Base-by-base conservation (phyloP, 2,329 filamentous ascomycete species). In the Nemania sp. region DNA sequence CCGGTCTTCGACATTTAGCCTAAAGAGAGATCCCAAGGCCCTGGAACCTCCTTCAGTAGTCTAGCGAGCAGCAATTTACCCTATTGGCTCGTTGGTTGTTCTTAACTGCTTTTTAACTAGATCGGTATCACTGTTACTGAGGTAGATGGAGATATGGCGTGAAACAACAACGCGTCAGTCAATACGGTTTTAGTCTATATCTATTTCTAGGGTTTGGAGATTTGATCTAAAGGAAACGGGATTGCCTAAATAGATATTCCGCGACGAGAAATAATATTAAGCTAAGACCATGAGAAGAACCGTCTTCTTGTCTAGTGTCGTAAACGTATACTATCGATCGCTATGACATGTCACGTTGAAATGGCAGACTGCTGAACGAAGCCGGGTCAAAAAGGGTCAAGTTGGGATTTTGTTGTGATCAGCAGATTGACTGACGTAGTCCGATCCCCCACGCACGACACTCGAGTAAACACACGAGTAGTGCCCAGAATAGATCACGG, bases 1-100 rank as follows among this genome's bases (percentile, higher is more conserved):
- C 24, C 22, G 67, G 67, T 55, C 54, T 35, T 43, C 10, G n/a
- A 52, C 51, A 63, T 69, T 69, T n/a, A 64, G 58, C 67, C 59
- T 66, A 66, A 69, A 66, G 41, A 60, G 51, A 20, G 10, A 56
- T 29, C 32, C 65, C 65, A 68, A 29, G 53, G 38, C 13, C 54
- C 57, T 59, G 65, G 65, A 32, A 41, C 54, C 20, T 45, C 26
- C 20, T 6, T 24, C 2, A 45, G 8, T 32, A 22, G n/a, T 26
- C 15, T 27, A 13, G 2, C 3, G 26, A 41, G 5, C 35, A 32
- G 32, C 55, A 64, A 64, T 64, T 64, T 58, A 64, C 49, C 62
- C 62, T 59, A 64, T 64, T 64, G 62, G 62, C 20, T n/a, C 5
- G 24, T 54, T 24, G 18, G 35, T 35, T 2, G 20, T n/a, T 45